phyloP scores from a whole-genome alignment of 2,329 filamentous ascomycete species.

The Fusarium sulawesiense region DNA sequence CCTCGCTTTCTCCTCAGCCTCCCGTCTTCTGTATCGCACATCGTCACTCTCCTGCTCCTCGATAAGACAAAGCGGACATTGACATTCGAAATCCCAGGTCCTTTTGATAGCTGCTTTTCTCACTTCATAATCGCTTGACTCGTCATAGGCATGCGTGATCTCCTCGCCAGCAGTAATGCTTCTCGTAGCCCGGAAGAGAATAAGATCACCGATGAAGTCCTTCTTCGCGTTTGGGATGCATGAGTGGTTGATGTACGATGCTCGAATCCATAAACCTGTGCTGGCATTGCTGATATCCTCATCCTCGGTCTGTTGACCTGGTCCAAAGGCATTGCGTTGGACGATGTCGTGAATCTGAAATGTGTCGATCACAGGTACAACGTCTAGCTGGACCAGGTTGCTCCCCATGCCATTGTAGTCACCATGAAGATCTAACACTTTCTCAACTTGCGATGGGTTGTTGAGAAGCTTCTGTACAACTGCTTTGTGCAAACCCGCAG shows the following conservation, averaged over 20 bases:
- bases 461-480: constrained; percentile 44
- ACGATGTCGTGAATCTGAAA: constrained; percentile 51
- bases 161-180: constrained; percentile 51
- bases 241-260: constrained; percentile 58
- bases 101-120: constrained; percentile 36
- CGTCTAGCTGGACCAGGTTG: constrained; percentile 37
- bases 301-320: constrained; percentile 43
- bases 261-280: constrained; percentile 54
- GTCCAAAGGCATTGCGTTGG: constrained; percentile 50
- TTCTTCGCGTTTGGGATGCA: constrained; percentile 53
- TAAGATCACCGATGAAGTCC: constrained; percentile 54
- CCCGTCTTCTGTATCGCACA: constrained; percentile 33
- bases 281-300: constrained; percentile 49
- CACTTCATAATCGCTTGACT: constrained; percentile 41
- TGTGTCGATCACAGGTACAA: constrained; percentile 42
- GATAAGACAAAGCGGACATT: constrained; percentile 50
- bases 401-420: constrained; percentile 44
- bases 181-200: constrained; percentile 52
- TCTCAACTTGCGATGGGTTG: constrained; percentile 44
- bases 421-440: constrained; percentile 42
- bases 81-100: constrained; percentile 55
- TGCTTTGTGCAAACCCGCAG: constrained; percentile 47
- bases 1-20: constrained; percentile 37
- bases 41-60: constrained; percentile 43
- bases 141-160: constrained; percentile 50